Evolutionary conservation across 192 early-diverging fungal genomes (phyloP), one percentile per base, ranked within the genome.

Genomic region (Coemansia sp.): DNA sequence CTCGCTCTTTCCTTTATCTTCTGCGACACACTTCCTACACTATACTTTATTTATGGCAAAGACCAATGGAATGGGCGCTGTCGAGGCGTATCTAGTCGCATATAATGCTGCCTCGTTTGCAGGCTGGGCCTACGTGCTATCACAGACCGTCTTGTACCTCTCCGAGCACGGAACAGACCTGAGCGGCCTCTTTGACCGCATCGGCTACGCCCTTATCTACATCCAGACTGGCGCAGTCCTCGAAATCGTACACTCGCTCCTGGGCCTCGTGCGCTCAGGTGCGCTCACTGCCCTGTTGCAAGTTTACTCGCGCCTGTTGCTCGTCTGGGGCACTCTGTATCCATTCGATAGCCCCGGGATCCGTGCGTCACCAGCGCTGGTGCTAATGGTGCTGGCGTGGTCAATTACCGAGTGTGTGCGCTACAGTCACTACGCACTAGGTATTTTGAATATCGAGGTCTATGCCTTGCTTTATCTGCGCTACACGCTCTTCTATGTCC

Each of bases 401-500:
- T 85, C 82, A 28, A 80, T 99, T 63, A 95, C 95, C 45, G 96
- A 99, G 76, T 87, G 87, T 65, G 83, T 95, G 37, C 91, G 96
- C 57, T 97, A 99, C 77, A 77, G 88, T n/a, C 95, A 89, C 85
- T 99, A 97, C 77, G 86, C 86, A 6, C 71, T 91, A 48, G 87
- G 88, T 62, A 79, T 95, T 45, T 59, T 91, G 7, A 85, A 86
- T 31, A 69, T 78, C 33, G 86, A 89, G 8, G 58, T 70, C 11
- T 63, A 67, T 2, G 48, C 59, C 18, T 60, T 71, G 62, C 59
- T 66, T 16, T 67, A 77, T 46, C 64, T 65, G 68, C 89, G 96
- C 66, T 99, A 99, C 82, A 95, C 89, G 59, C 92, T 96, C 73
- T 99, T 99, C 84, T 93, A 87, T 66, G 79, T 95, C 23, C 84